Conservation (phyloP, 352 stramenopile genomes). For the Phytophthora fragariae region DNA sequence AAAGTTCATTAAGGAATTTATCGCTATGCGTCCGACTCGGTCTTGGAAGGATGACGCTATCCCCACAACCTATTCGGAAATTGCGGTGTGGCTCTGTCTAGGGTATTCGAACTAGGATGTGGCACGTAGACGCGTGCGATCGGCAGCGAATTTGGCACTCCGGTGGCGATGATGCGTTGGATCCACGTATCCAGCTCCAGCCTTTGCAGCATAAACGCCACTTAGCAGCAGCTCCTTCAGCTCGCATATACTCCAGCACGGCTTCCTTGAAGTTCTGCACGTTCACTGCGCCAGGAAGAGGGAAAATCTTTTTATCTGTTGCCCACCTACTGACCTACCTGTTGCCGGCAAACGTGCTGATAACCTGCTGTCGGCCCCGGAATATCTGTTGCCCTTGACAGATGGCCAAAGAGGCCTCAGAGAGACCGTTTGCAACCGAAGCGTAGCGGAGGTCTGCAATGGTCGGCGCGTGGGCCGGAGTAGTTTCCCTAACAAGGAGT, state of each 20-base stretch:
- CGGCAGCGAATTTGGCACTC: background rate
- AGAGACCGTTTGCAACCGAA: no score
- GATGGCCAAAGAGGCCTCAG: no score
- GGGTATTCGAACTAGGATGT: conserved; percentile 1
- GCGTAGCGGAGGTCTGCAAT: no score
- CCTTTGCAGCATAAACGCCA: conserved; percentile 4
- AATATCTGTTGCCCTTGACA: no score
- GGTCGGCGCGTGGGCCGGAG: no score
- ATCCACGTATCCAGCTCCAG: conserved; percentile 5
- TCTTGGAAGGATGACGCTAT: conserved; percentile 3
- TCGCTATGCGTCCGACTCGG: background rate
- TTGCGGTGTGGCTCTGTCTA: conserved; percentile 4
- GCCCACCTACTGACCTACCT: background rate
- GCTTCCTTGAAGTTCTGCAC: conserved; percentile 23
- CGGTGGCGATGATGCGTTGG: background rate
- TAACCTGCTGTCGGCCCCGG: no score
- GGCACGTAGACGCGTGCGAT: conserved; percentile 13
- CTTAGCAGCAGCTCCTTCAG: conserved; percentile 12
- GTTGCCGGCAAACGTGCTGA: no score
- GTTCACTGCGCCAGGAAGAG: conserved; percentile 16
- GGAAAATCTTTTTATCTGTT: background rate
- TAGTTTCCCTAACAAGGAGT: no score
- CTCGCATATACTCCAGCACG: conserved; percentile 2
- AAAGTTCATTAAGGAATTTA: background rate
- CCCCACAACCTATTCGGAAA: conserved; percentile 12